Evolutionary conservation across 1,284 basidiomycete genomes (phyloP).

Genomic region (Violaceomyces palustris): DNA sequence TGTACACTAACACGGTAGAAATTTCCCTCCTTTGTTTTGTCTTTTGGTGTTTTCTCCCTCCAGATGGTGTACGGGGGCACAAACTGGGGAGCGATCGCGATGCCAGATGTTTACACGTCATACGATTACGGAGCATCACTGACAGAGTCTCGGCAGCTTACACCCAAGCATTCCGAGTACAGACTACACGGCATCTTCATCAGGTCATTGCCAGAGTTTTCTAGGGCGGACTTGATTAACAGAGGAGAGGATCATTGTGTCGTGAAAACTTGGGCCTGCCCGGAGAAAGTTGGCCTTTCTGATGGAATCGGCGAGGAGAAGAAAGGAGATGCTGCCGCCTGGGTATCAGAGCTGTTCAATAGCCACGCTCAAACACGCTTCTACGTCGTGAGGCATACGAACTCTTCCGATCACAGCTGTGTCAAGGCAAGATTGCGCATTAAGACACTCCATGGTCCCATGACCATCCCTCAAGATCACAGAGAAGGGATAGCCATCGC

Average conservation of each 20-base stretch:
- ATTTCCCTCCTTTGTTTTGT: not conserved
- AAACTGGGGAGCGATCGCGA: conserved; percentile 57
- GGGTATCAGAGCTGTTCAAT: conserved; percentile 20
- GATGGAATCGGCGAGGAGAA: too few relatives aligned
- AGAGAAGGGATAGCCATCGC: conserved; percentile 3
- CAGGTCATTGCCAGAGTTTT: conserved; percentile 28
- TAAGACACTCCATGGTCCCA: too few relatives aligned
- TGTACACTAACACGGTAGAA: too few relatives aligned
- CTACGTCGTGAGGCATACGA: conserved; percentile 69
- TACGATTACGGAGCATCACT: conserved; percentile 53
- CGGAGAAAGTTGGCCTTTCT: too few relatives aligned
- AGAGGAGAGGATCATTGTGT: conserved; percentile 12
- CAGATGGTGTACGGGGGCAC: conserved; percentile 66
- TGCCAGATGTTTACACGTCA: conserved; percentile 44
- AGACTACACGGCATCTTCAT: conserved; percentile 29
- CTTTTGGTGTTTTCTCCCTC: not conserved
- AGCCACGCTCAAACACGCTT: conserved; percentile 55
- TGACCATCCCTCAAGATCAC: too few relatives aligned
- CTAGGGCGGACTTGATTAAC: conserved; percentile 14
- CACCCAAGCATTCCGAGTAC: conserved; percentile 28
- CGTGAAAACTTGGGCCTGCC: too few relatives aligned
- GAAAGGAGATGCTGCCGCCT: too few relatives aligned
- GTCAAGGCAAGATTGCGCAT: too few relatives aligned
- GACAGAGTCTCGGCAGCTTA: conserved; percentile 24
- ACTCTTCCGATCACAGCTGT: too few relatives aligned